phyloP scores from a whole-genome alignment of 2,329 filamentous ascomycete species.

The Rhynchosporium agropyri region DNA sequence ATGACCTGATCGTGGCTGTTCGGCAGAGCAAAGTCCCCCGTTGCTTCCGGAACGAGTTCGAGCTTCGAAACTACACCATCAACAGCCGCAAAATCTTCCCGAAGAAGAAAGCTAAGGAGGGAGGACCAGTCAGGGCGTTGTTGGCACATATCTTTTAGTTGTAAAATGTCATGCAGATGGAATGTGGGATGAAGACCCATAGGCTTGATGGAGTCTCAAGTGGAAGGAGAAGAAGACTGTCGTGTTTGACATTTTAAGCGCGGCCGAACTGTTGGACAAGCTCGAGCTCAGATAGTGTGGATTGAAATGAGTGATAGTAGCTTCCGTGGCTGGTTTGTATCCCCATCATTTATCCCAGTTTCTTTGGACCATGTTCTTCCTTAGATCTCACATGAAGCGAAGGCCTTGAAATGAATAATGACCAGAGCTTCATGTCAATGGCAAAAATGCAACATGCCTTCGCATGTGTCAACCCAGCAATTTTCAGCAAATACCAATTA shows the following conservation, averaged over 20 bases:
- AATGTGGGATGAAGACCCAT: not conserved
- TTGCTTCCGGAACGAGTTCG: conserved; percentile 42
- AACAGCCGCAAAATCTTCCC: conserved; percentile 49
- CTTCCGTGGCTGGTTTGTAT: no score
- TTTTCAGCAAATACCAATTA: conserved; percentile 15
- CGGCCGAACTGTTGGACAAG: no score
- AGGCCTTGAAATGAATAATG: not conserved
- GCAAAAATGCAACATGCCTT: conserved; percentile 1
- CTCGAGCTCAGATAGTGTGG: no score
- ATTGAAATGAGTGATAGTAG: no score
- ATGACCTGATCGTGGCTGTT: conserved; percentile 49
- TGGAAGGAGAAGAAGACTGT: not conserved
- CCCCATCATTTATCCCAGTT: no score
- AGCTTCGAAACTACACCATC: conserved; percentile 46
- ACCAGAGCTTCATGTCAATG: not conserved
- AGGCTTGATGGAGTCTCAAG: not conserved
- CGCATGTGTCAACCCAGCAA: not conserved
- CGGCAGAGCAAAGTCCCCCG: conserved; percentile 36
- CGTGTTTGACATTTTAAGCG: no score
- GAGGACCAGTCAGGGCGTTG: conserved; percentile 46
- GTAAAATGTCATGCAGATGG: no score
- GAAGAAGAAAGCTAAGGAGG: conserved; percentile 47
- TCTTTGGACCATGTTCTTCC: not conserved
- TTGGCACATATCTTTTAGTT: conserved; percentile 42
- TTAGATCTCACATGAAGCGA: conserved; percentile 13